Evolutionary conservation across 1,284 basidiomycete species (phyloP).

Genomic region (Apiotrichum porosum): DNA sequence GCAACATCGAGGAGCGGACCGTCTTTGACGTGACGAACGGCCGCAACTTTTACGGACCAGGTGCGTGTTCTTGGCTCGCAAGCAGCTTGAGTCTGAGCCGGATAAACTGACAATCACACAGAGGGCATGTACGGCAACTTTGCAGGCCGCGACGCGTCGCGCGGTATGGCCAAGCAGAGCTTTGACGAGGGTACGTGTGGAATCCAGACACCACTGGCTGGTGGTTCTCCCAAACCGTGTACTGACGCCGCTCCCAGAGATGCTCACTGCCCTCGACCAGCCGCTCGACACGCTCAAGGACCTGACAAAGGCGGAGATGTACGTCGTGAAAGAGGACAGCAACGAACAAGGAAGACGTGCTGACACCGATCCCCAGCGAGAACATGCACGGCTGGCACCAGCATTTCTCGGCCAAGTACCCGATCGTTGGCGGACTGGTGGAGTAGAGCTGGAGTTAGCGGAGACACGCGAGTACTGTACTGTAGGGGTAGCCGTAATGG

Average conservation of each 20-base stretch:
- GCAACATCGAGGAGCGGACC: slow-evolving; percentile 57
- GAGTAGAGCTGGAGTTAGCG: slow-evolving; percentile 4
- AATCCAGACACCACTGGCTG: too few species aligned
- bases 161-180: slow-evolving; percentile 95
- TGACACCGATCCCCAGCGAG: slow-evolving; percentile 63
- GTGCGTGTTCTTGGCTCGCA: too few species aligned
- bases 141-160: slow-evolving; percentile 85
- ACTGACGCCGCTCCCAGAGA: slow-evolving; percentile 60
- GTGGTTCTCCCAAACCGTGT: background rate
- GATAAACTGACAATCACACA: too few species aligned
- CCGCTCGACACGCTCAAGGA: slow-evolving; percentile 78
- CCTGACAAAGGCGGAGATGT: slow-evolving; percentile 76
- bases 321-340: too few species aligned
- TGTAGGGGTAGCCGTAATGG: too few species aligned
- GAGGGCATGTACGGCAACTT: slow-evolving; percentile 96
- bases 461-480: too few species aligned
- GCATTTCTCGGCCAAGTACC: slow-evolving; percentile 83
- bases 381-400: slow-evolving; percentile 92
- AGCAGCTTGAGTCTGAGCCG: too few species aligned
- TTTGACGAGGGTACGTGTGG: slow-evolving; percentile 71
- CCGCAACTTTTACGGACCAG: slow-evolving; percentile 85
- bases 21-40: slow-evolving; percentile 91
- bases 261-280: slow-evolving; percentile 80
- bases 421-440: slow-evolving; percentile 68
- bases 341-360: too few species aligned